These are phyloP conservation scores for Puccinia triticina DNA, from an alignment of 1,284 basidiomycete genomes.

Conservation along the genomic window DNA sequence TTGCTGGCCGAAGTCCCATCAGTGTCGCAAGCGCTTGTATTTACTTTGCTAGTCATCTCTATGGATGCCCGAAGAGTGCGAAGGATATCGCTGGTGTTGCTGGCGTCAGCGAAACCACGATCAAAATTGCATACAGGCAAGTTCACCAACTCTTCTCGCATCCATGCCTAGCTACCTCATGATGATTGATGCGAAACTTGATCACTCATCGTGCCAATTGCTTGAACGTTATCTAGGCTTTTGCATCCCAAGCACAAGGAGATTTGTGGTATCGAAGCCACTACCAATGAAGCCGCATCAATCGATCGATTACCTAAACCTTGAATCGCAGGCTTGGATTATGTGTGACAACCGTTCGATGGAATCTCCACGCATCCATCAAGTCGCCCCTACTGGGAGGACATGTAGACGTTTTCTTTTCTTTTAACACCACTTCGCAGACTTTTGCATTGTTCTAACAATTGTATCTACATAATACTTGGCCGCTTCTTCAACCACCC, in stretches of 20 bases:
- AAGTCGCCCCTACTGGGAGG: not conserved
- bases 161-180: not conserved
- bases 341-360: too few relatives aligned
- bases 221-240: not conserved
- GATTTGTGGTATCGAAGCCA: conserved; percentile 8
- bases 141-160: conserved; percentile 23
- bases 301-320: conserved; percentile 31
- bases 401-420: not conserved
- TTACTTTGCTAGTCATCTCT: conserved; percentile 83
- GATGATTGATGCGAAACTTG: not conserved
- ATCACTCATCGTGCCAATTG: not conserved
- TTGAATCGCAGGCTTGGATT: not conserved
- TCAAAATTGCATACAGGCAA: conserved; percentile 69
- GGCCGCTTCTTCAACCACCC: not conserved
- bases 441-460: not conserved
- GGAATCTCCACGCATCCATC: not conserved
- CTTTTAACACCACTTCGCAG: not conserved
- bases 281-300: conserved; percentile 21
- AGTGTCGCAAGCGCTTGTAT: conserved; percentile 95
- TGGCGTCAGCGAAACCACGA: conserved; percentile 94
- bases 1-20: conserved; percentile 89
- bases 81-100: conserved; percentile 91
- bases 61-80: conserved; percentile 74
- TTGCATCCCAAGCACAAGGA: conserved; percentile 36
- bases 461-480: not conserved